Evolutionary conservation across 352 stramenopile genomes (phyloP).

Genomic region (Phytopythium cucurbitacearum): DNA sequence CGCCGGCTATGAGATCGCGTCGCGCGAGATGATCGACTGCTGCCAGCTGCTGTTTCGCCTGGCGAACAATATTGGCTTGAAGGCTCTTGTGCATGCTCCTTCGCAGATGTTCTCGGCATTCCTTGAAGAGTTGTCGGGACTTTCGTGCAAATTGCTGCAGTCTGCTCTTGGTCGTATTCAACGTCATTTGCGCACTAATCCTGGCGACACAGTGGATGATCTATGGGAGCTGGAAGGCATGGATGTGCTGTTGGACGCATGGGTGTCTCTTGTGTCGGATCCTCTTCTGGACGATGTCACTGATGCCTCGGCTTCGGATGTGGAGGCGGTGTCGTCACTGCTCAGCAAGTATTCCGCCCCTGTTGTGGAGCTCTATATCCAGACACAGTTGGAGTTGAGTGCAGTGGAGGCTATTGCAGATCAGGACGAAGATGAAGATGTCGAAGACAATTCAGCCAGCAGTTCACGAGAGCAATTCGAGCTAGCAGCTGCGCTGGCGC

Average conservation of each 20-base stretch:
- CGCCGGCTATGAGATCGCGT: constrained; percentile 62
- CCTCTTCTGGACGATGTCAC: constrained; percentile 39
- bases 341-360: constrained; percentile 56
- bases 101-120: constrained; percentile 50
- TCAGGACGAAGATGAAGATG: constrained; percentile 79
- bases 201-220: constrained; percentile 51
- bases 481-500: constrained; percentile 58
- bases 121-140: constrained; percentile 59
- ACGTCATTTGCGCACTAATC: constrained; percentile 39
- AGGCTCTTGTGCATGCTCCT: constrained; percentile 35
- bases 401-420: constrained; percentile 58
- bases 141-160: constrained; percentile 68
- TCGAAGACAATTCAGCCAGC: constrained; percentile 73
- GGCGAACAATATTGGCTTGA: constrained; percentile 69
- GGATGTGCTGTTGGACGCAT: constrained; percentile 77
- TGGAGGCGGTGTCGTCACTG: constrained; percentile 27
- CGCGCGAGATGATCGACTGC: constrained; percentile 79
- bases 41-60: constrained; percentile 77
- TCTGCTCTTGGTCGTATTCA: constrained; percentile 63
- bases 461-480: constrained; percentile 65
- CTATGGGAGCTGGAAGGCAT: constrained; percentile 83
- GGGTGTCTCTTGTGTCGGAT: constrained; percentile 67
- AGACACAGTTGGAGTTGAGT: constrained; percentile 69
- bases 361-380: constrained; percentile 73
- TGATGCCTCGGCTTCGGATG: constrained; percentile 20